Evolutionary conservation across 2,329 filamentous ascomycete genomes (phyloP).

Genomic region (Penicillium sp.): DNA sequence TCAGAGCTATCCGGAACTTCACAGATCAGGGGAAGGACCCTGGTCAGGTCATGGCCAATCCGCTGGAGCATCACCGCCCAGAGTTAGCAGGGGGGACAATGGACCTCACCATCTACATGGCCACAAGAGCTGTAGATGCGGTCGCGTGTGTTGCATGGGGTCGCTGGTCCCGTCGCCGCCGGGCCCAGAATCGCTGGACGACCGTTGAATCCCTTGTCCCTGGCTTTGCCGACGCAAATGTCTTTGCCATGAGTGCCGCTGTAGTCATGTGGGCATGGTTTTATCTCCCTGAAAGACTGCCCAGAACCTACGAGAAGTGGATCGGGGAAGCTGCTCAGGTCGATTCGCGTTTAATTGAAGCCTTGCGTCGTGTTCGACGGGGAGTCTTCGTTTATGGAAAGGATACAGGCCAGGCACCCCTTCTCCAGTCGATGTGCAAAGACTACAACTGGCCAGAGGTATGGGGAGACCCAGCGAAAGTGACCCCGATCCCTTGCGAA

Average conservation of each 20-base stretch:
- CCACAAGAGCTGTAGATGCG: constrained; percentile 70
- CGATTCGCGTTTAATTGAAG: constrained; percentile 71
- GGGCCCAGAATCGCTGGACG: constrained; percentile 29
- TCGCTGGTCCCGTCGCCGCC: constrained; percentile 43
- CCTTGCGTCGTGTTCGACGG: constrained; percentile 65
- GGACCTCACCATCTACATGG: constrained; percentile 78
- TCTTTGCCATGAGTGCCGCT: constrained; percentile 71
- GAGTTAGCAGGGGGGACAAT: constrained; percentile 69
- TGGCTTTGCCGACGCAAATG: constrained; percentile 60
- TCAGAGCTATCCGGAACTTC: constrained; percentile 7
- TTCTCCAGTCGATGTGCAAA: constrained; percentile 70
- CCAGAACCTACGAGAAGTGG: constrained; percentile 75
- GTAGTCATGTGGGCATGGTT: constrained; percentile 90
- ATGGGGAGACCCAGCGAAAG: constrained; percentile 70
- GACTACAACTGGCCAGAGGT: constrained; percentile 67
- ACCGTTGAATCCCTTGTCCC: constrained; percentile 44
- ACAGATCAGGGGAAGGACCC: constrained; percentile 6
- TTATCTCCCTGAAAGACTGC: constrained; percentile 69
- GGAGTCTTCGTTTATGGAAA: constrained; percentile 69
- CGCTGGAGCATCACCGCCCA: constrained; percentile 23
- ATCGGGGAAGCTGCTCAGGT: constrained; percentile 75
- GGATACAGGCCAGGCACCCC: constrained; percentile 67
- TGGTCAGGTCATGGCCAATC: constrained; percentile 4
- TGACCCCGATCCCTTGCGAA: constrained; percentile 75
- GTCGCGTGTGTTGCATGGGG: constrained; percentile 66